Evolutionary conservation across 352 stramenopile species (phyloP).

Genomic region (Aphanomyces invadans): DNA sequence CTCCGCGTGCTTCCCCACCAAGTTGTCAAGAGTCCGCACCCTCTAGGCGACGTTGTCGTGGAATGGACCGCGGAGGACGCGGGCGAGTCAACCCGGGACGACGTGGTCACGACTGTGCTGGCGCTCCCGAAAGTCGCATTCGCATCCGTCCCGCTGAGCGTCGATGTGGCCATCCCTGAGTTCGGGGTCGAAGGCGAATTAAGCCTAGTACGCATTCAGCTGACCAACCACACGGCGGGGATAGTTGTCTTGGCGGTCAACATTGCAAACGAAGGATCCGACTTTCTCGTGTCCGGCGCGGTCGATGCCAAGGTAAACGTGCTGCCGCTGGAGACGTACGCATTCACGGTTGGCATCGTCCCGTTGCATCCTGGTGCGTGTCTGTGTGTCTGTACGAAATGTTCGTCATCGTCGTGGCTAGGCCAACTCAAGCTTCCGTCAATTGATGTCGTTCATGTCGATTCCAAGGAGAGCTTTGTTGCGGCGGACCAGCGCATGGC

Average conservation of each 20-base stretch:
- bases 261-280: constrained; percentile 46
- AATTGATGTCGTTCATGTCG: constrained; percentile 11
- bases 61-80: constrained; percentile 53
- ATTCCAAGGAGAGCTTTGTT: constrained; percentile 11
- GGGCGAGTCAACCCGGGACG: constrained; percentile 38
- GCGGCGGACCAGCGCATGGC: constrained; percentile 7
- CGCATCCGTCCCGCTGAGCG: constrained; percentile 50
- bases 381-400: not conserved
- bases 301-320: constrained; percentile 68
- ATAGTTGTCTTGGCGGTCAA: constrained; percentile 69
- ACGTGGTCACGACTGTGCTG: constrained; percentile 58
- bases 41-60: constrained; percentile 42
- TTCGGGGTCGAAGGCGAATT: constrained; percentile 66
- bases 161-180: constrained; percentile 51
- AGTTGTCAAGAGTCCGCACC: not conserved
- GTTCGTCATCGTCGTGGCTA: not conserved
- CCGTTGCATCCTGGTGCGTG: constrained; percentile 65
- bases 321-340: constrained; percentile 55
- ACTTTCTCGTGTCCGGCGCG: constrained; percentile 73
- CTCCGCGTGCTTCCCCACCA: constrained; percentile 49
- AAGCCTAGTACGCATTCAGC: constrained; percentile 42
- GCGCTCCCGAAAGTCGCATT: constrained; percentile 62
- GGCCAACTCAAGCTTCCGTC: constrained; percentile 15
- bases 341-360: constrained; percentile 56
- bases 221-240: constrained; percentile 65